These are phyloP conservation scores for Colletotrichum agaves DNA, from an alignment of 2,329 filamentous ascomycete genomes.

Conservation along the genomic window DNA sequence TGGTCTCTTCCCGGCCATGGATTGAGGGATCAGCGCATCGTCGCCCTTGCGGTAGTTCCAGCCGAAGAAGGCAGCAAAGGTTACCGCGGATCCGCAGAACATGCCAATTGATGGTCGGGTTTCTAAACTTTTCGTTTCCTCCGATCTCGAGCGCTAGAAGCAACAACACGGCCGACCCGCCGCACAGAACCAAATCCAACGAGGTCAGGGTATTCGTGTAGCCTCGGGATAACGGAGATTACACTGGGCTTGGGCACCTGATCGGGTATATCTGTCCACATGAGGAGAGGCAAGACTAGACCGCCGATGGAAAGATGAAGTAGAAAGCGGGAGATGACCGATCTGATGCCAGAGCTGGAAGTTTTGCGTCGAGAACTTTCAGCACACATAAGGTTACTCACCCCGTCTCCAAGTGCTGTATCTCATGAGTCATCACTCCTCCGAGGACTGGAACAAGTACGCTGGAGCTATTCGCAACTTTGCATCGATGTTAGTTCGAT, in stretches of 20 bases:
- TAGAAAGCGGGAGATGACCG: conserved; percentile 47
- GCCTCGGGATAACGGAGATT: conserved; percentile 44
- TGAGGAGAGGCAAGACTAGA: conserved; percentile 46
- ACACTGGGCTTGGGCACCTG: conserved; percentile 41
- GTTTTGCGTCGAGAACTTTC: not conserved
- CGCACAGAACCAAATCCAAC: conserved; percentile 41
- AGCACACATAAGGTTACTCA: conserved; percentile 37
- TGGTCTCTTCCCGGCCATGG: conserved; percentile 37
- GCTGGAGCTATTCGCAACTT: conserved; percentile 54
- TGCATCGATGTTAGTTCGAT: not conserved
- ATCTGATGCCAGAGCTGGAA: not conserved
- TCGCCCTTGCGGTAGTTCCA: conserved; percentile 43
- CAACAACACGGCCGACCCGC: conserved; percentile 45
- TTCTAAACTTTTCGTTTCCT: conserved; percentile 44
- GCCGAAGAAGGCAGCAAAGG: conserved; percentile 40
- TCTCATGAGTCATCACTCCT: conserved; percentile 50
- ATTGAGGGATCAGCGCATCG: conserved; percentile 41
- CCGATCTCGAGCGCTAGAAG: conserved; percentile 49
- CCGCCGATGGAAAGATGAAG: conserved; percentile 51
- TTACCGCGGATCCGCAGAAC: conserved; percentile 39
- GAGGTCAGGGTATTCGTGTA: conserved; percentile 51
- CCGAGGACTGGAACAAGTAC: conserved; percentile 55
- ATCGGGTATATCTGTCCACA: conserved; percentile 52
- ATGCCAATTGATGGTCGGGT: conserved; percentile 40
- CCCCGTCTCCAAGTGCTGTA: conserved; percentile 55